These are phyloP conservation scores for Exserohilum rostratum DNA, from an alignment of 2,329 filamentous ascomycete species.

Conservation along the genomic window DNA sequence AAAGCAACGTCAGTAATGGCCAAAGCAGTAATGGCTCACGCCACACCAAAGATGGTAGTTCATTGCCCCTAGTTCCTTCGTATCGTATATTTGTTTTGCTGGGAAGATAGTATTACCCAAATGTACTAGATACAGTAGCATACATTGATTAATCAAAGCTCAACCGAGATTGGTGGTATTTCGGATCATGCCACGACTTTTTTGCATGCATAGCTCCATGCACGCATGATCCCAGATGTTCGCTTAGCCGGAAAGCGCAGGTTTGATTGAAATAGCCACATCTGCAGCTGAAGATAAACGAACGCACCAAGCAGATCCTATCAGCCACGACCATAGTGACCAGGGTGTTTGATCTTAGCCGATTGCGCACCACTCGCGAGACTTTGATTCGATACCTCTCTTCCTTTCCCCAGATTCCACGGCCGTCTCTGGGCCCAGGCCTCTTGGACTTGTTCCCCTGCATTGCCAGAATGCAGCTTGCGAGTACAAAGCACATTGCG, in stretches of 20 bases:
- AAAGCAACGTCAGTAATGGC: too few relatives aligned
- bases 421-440: background rate
- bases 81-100: too few relatives aligned
- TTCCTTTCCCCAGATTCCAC: background rate
- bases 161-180: background rate
- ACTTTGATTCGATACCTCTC: background rate
- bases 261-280: background rate
- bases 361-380: background rate
- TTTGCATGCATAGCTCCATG: background rate
- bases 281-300: slow-evolving; percentile 7
- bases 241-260: slow-evolving; percentile 3
- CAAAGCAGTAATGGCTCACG: too few relatives aligned
- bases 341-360: background rate
- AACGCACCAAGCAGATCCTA: slow-evolving; percentile 18
- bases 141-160: background rate
- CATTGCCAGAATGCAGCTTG: background rate
- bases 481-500: background rate
- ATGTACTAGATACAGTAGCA: background rate
- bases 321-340: background rate
- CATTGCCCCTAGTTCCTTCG: too few relatives aligned
- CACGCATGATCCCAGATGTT: background rate
- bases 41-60: too few relatives aligned
- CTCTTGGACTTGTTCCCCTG: background rate
- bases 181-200: background rate
- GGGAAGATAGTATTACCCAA: too few relatives aligned